A percentile compares a stretch with the other conserved stretches of the same genome.
These are phyloP conservation scores for Pleomassaria siparia DNA, from an alignment of 2,329 filamentous ascomycete species.

Conservation along the genomic window DNA sequence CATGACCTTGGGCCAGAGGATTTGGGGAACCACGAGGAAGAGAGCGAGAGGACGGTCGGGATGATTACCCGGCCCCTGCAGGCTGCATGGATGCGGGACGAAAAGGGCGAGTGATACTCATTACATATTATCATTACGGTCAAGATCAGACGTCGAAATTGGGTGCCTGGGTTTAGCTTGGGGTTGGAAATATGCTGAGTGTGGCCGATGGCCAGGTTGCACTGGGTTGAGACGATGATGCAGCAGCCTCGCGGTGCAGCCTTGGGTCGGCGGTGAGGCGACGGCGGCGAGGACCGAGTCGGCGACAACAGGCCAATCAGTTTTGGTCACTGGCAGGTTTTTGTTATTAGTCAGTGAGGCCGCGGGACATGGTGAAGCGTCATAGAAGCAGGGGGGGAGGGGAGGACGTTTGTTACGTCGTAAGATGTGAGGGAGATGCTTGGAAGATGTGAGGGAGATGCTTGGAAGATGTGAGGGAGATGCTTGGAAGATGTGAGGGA, in stretches of 20 bases:
- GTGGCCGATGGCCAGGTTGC: too few species aligned
- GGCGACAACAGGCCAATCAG: neutral
- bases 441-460: neutral
- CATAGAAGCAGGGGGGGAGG: neutral
- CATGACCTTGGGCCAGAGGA: constrained; percentile 32
- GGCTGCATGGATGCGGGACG: constrained; percentile 21
- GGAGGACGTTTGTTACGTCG: too few species aligned
- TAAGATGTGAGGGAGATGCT: neutral
- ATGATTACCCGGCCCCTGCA: constrained; percentile 19
- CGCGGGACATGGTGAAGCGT: neutral
- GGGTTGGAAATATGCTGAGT: neutral
- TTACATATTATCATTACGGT: too few species aligned
- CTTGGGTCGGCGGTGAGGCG: constrained; percentile 13
- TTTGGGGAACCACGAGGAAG: constrained; percentile 30
- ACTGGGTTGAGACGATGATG: too few species aligned
- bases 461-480: too few species aligned
- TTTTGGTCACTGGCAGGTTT: constrained; percentile 4
- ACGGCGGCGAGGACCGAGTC: constrained; percentile 2
- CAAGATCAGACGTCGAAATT: constrained; percentile 18
- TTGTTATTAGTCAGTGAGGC: neutral
- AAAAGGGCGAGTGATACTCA: constrained; percentile 31
- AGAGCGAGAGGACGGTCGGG: constrained; percentile 11
- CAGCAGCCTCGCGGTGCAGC: constrained; percentile 5
- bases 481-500: neutral
- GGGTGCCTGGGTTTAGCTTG: neutral